phyloP scores from a whole-genome alignment of 345 rosid species.

The Balakata baccata region DNA sequence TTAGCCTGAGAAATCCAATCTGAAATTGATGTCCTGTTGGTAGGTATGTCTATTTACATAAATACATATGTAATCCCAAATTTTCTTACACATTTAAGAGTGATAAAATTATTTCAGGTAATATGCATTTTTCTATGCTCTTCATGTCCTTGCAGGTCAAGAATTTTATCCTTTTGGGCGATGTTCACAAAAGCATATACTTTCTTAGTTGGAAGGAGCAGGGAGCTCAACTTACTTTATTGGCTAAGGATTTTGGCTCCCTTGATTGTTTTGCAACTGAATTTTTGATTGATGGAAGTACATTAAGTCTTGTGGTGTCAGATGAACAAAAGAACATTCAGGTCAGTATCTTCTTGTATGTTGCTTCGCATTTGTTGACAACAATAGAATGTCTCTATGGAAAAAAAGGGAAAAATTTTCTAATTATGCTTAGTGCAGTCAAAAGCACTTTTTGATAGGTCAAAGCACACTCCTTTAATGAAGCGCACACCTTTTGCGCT shows the following conservation, averaged over 20 bases:
- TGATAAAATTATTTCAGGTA: neutral
- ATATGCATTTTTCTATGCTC: conserved; percentile 6
- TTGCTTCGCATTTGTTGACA: neutral
- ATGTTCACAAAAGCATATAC: conserved; percentile 86
- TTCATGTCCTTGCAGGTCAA: conserved; percentile 59
- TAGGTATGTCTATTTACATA: neutral
- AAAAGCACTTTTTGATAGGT: no score
- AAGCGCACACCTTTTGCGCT: no score
- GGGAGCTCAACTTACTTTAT: conserved; percentile 85
- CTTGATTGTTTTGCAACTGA: conserved; percentile 94
- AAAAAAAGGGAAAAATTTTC: neutral
- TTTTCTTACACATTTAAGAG: neutral
- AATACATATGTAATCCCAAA: neutral
- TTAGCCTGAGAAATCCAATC: neutral
- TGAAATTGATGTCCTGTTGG: neutral
- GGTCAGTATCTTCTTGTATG: conserved; percentile 39
- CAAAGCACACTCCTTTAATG: no score
- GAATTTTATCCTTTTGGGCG: conserved; percentile 89
- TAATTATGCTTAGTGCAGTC: neutral
- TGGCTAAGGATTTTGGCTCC: conserved; percentile 93
- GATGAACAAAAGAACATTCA: conserved; percentile 94
- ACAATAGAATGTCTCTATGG: neutral
- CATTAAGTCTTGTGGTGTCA: conserved; percentile 84
- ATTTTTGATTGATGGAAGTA: conserved; percentile 96
- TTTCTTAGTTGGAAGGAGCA: conserved; percentile 98